These are phyloP conservation scores for Gossypium arboreum DNA, from an alignment of 345 rosid species.

Conservation along the genomic window DNA sequence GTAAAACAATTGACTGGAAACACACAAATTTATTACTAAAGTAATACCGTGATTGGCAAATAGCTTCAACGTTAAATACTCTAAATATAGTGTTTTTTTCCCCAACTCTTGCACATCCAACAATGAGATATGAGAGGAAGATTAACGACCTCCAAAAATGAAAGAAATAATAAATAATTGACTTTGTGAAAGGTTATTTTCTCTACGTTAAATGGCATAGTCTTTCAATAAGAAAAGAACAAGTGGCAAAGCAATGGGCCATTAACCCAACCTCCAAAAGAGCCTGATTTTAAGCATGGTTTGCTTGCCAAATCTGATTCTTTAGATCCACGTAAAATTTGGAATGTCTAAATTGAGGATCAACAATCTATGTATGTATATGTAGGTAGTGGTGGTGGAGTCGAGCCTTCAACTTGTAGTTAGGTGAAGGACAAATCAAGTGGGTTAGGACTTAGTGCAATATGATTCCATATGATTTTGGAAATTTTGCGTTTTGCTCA, in stretches of 20 bases:
- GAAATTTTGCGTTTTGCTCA: too few relatives aligned
- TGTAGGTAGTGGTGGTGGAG: neutral
- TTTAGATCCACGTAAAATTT: neutral
- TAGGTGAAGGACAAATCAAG: slow-evolving; percentile 3
- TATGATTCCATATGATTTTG: too few relatives aligned
- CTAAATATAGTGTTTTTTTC: too few relatives aligned
- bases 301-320: neutral
- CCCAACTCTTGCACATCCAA: too few relatives aligned
- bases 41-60: too few relatives aligned
- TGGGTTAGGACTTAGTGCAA: neutral
- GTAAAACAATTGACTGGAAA: too few relatives aligned
- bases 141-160: neutral
- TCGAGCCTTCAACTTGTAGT: neutral
- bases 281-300: neutral
- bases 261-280: neutral
- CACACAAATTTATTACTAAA: too few relatives aligned
- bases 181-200: neutral
- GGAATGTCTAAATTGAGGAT: neutral
- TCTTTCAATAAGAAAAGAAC: neutral
- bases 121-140: too few relatives aligned
- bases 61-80: too few relatives aligned
- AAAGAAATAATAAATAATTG: neutral
- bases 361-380: too few relatives aligned
- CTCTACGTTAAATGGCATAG: neutral
- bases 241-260: neutral